Evolutionary conservation across 2,329 filamentous ascomycete genomes (phyloP), one percentile per base, ranked within the genome.

Genomic region (Aureobasidium uvarum): DNA sequence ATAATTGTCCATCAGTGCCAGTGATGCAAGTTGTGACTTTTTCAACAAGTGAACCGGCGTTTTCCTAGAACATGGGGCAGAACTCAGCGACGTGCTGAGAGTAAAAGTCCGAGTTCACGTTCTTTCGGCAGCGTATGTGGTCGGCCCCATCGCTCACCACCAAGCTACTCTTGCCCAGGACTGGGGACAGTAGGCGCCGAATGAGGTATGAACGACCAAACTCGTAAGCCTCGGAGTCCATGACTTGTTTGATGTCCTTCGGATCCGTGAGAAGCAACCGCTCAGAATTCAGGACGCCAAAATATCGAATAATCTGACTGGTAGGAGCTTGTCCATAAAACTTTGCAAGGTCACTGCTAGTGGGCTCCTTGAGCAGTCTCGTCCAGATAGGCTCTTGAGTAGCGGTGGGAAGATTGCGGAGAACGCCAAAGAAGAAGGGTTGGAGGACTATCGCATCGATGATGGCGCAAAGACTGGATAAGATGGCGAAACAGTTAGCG

Each of bases 131-230:
- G 3, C 20, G 38, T 1, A 63, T 52, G 25, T 63, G 60, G 4
- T 63, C 25, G 23, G 60, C 38, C 10, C 60, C 60, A 63, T 63
- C 60, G 11, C 10, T 43, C 5, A 54, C 48, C 18, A 63, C 60
- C 38, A 54, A 36, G 23, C 60, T 63, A 3, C 33, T 33, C 25
- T 63, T 63, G 6, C 60, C 60, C n/a, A 63, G 8, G 1, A 54
- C 25, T 10, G 60, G 60, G n/a, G 60, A 63, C 18, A 63, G n/a
- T 3, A 63, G 38, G 28, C 60, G 60, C 16, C 60, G 48, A 36
- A 63, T 63, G 16, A 63, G 60, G 20, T 63, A 63, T 0, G 60
- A 63, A 23, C 60, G 46, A 33, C 60, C 60, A n/a, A 63, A 63
- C 4, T 54, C 46, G 38, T 63, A 63, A n/a, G 60, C 60, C 20